Evolutionary conservation across 1,284 basidiomycete species (phyloP).

Genomic region (Pholiota adiposa): DNA sequence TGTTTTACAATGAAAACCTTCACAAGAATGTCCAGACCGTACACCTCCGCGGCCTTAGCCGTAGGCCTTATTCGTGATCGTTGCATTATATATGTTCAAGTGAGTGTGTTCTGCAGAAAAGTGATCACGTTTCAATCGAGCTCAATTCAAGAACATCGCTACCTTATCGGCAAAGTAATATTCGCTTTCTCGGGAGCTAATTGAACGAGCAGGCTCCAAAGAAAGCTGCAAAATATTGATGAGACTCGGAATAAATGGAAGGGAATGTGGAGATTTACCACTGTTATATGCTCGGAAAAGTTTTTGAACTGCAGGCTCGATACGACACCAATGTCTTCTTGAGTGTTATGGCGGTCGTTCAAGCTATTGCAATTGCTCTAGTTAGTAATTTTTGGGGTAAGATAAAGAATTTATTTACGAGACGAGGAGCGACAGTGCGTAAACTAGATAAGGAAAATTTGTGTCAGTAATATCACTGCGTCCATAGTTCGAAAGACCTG

Average conservation of each 20-base stretch:
- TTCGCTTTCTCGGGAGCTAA: not conserved
- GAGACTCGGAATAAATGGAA: not conserved
- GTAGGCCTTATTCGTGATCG: no score
- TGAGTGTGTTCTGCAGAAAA: no score
- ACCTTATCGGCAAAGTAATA: not conserved
- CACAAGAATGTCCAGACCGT: no score
- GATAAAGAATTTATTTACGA: not conserved
- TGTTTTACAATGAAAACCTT: no score
- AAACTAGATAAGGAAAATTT: not conserved
- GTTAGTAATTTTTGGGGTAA: no score
- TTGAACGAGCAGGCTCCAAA: not conserved
- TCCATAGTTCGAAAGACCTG: not conserved
- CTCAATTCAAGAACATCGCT: no score
- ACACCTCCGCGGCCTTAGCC: no score
- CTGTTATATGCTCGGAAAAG: not conserved
- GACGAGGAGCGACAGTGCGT: slow-evolving; percentile 10
- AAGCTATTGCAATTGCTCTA: not conserved
- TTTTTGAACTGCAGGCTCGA: not conserved
- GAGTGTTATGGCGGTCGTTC: not conserved
- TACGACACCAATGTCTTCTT: not conserved
- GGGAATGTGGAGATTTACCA: not conserved
- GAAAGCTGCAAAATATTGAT: not conserved
- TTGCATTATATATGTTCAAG: no score
- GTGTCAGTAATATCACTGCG: no score
- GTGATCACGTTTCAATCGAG: no score